Conservation (phyloP, 148 eudicot genomes). For the Hydrangea macrophylla region DNA sequence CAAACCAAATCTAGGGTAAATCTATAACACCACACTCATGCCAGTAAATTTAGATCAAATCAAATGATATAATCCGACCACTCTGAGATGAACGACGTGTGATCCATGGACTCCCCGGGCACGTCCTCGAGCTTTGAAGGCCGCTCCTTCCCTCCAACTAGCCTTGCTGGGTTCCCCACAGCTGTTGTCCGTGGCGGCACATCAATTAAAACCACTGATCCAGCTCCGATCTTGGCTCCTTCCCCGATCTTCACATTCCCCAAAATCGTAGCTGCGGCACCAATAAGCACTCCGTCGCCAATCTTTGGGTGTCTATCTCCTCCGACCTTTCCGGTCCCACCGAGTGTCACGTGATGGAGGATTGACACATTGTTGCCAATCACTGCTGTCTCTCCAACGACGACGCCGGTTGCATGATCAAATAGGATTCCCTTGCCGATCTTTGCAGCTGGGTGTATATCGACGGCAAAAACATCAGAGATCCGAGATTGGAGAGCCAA, state of each 20-base stretch:
- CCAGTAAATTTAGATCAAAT: too few species aligned
- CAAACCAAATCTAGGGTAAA: too few species aligned
- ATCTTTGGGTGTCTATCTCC: conserved; percentile 55
- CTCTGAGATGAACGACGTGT: too few species aligned
- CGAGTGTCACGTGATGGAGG: conserved; percentile 47
- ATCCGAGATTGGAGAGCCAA: conserved; percentile 40
- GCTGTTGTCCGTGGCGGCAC: too few species aligned
- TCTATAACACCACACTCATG: too few species aligned
- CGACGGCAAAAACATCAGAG: conserved; percentile 46
- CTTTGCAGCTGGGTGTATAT: conserved; percentile 49
- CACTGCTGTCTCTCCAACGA: conserved; percentile 48
- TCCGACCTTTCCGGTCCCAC: conserved; percentile 45
- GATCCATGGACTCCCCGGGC: too few species aligned
- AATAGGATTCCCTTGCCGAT: conserved; percentile 46
- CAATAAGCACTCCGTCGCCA: conserved; percentile 49
- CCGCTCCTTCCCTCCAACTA: too few species aligned
- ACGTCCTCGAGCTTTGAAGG: too few species aligned
- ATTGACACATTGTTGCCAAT: conserved; percentile 50
- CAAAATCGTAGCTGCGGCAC: conserved; percentile 48
- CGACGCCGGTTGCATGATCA: conserved; percentile 57
- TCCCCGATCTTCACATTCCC: conserved; percentile 48
- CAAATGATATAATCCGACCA: too few species aligned
- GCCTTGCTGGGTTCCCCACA: too few species aligned
- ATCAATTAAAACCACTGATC: too few species aligned
- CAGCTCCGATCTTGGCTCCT: conserved; percentile 50